These are phyloP conservation scores for Stephanodiscus minutulus DNA, from an alignment of 108 stramenopile genomes.

Conservation along the genomic window DNA sequence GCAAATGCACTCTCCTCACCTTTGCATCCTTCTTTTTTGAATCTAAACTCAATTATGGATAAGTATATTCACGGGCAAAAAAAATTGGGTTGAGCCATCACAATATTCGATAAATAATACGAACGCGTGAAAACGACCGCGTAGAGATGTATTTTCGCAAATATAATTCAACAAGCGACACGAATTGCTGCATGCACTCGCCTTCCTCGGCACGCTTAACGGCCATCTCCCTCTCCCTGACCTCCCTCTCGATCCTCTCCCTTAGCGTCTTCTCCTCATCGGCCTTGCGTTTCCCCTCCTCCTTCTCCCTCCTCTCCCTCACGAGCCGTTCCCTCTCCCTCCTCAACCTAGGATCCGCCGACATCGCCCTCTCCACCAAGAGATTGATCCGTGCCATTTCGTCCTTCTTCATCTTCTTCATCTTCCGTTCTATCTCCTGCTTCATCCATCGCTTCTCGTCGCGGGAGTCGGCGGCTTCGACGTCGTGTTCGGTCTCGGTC, in stretches of 20 bases:
- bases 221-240: slow-evolving; percentile 45
- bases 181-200: slow-evolving; percentile 3
- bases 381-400: slow-evolving; percentile 89
- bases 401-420: slow-evolving; percentile 92
- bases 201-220: slow-evolving; percentile 59
- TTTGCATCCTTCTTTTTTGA: slow-evolving; percentile 35
- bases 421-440: slow-evolving; percentile 93
- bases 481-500: slow-evolving; percentile 82
- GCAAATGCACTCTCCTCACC: slow-evolving; percentile 20
- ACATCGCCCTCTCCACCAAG: slow-evolving; percentile 95
- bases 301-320: slow-evolving; percentile 60
- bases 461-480: slow-evolving; percentile 88
- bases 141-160: not conserved
- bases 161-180: not conserved
- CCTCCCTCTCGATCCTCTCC: slow-evolving; percentile 55
- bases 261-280: slow-evolving; percentile 58
- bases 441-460: slow-evolving; percentile 98
- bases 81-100: too few relatives aligned
- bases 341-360: slow-evolving; percentile 89
- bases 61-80: too few relatives aligned
- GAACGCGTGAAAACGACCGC: too few relatives aligned
- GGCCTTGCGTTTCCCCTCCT: slow-evolving; percentile 46
- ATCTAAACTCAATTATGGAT: not conserved
- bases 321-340: slow-evolving; percentile 59
- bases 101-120: too few relatives aligned